Evolutionary conservation across 2,329 filamentous ascomycete species (phyloP).

Genomic region (Rachicladosporium sp.): DNA sequence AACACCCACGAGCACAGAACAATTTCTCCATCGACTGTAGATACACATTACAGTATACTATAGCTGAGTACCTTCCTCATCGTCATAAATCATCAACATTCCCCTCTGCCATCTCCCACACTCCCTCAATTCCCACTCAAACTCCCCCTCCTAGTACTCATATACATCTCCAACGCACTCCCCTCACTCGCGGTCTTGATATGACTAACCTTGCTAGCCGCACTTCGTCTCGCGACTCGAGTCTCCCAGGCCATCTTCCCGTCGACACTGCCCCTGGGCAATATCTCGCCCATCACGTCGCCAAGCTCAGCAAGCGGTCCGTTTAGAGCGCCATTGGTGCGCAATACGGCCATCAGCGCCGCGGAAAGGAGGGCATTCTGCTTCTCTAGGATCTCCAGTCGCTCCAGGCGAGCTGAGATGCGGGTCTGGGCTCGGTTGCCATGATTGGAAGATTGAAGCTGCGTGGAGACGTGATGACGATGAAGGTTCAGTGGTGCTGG

Average conservation of each 20-base stretch:
- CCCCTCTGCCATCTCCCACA: no score
- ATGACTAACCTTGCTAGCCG: constrained; percentile 4
- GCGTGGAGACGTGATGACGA: background rate
- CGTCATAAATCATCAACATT: no score
- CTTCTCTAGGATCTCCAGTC: constrained; percentile 27
- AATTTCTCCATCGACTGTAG: no score
- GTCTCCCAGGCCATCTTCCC: constrained; percentile 19
- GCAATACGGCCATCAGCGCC: constrained; percentile 28
- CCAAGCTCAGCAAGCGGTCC: constrained; percentile 11
- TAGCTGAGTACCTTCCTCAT: no score
- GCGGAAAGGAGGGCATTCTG: constrained; percentile 28
- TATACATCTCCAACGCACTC: constrained; percentile 27
- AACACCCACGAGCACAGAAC: no score
- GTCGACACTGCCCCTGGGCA: background rate
- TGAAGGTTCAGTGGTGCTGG: constrained; percentile 2
- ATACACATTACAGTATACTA: no score
- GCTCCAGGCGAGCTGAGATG: constrained; percentile 25
- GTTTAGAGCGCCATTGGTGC: constrained; percentile 24
- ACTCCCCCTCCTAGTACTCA: constrained; percentile 15
- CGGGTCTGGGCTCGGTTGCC: constrained; percentile 6
- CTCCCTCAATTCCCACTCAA: no score
- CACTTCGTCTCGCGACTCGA: constrained; percentile 17
- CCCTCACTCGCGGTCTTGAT: constrained; percentile 13
- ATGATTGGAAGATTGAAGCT: constrained; percentile 1
- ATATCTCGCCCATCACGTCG: background rate